Evolutionary conservation across 1,139 yeast genomes (phyloP), one percentile per base, ranked within the genome.

Genomic region (Candida anutae): DNA sequence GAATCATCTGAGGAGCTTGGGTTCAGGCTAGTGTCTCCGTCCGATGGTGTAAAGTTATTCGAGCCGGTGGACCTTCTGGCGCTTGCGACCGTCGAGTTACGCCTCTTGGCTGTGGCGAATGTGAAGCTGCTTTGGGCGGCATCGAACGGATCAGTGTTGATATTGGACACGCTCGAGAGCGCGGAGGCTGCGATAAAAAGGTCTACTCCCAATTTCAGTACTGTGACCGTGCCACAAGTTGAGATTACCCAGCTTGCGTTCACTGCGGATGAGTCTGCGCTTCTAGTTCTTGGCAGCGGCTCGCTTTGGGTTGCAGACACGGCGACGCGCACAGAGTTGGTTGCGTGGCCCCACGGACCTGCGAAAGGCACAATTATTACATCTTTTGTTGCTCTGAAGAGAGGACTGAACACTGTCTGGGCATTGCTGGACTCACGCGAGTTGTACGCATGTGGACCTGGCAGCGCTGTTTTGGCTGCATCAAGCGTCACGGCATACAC

Each of bases 1-100:
- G 30, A 40, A 12, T 38, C 49, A 6, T 50, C 69, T 3, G 69
- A 64, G 38, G 59, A 55, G 39, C 49, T 61, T 30, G 69, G 69
- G 16, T 64, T 61, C 48, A 52, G 53, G 29, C 41, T 56, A 13
- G 42, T 48, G 50, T 3, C 38, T 35, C 4, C 48, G 43, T 12
- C 23, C 16, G 46, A 45, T 12, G 69, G 67, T 2, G 27, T 53
- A 12, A 32, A 35, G 9, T 34, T 60, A 4, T 58, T 62, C 28
- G 49, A 40, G 5, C 44, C 52, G 4, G 33, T 63, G 9, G 60
- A 55, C 22, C 43, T 58, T 24, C 42, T 34, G 8, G 30, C 31
- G 1, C 29, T 34, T 6, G 39, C 42, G 1, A 22, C 29, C 13
- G 36, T 38, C 4, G 40, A 50, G 6, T 38, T 62, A 14, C 45